Evolutionary conservation across 2,329 filamentous ascomycete species (phyloP).

Genomic region (Paracamarosporium sp.): DNA sequence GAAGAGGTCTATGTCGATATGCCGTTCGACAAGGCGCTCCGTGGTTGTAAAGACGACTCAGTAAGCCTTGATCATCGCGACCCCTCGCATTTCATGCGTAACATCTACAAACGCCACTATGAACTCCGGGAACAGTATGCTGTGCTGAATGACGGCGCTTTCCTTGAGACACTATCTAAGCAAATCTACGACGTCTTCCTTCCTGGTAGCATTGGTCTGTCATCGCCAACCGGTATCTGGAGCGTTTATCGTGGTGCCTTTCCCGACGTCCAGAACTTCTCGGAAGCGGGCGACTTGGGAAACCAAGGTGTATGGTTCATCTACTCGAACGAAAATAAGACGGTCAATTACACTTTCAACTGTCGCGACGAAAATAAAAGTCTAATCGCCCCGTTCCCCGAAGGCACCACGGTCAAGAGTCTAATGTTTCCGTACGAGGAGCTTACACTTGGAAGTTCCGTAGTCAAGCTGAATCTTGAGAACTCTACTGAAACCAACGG

Average conservation of each 20-base stretch:
- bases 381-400: slow-evolving; percentile 63
- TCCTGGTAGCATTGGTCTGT: slow-evolving; percentile 26
- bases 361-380: slow-evolving; percentile 59
- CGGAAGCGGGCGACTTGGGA: slow-evolving; percentile 41
- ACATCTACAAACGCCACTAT: slow-evolving; percentile 68
- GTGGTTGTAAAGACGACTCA: slow-evolving; percentile 64
- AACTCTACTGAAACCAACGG: slow-evolving; percentile 57
- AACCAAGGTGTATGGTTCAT: slow-evolving; percentile 61
- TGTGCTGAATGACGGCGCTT: slow-evolving; percentile 66
- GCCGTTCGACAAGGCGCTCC: slow-evolving; percentile 60
- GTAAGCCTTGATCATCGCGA: slow-evolving; percentile 69
- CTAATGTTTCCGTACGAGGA: slow-evolving; percentile 69
- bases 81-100: slow-evolving; percentile 66
- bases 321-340: slow-evolving; percentile 58
- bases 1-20: slow-evolving; percentile 65
- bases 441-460: slow-evolving; percentile 57
- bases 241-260: slow-evolving; percentile 62
- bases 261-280: slow-evolving; percentile 60
- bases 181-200: slow-evolving; percentile 50
- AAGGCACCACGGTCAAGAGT: slow-evolving; percentile 65
- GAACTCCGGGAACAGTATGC: slow-evolving; percentile 64
- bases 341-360: slow-evolving; percentile 63
- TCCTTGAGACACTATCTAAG: slow-evolving; percentile 63
- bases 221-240: slow-evolving; percentile 56
- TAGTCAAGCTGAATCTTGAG: slow-evolving; percentile 46